Conservation (phyloP, 257 asterid species). For the Penstemon davidsonii region DNA sequence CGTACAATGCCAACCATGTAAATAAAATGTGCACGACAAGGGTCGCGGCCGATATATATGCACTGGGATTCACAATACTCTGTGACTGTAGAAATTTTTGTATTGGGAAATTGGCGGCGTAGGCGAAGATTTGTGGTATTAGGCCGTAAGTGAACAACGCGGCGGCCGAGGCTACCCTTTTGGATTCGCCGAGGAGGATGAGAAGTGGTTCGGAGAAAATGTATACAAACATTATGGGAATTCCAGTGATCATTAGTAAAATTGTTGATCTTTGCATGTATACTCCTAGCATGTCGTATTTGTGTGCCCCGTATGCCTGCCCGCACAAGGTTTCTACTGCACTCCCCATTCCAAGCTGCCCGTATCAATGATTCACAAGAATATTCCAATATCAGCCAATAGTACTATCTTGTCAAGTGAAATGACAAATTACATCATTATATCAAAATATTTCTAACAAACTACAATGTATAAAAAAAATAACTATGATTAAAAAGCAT, state of each 20-base stretch:
- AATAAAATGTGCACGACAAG: slow-evolving; percentile 40
- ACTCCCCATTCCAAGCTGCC: slow-evolving; percentile 77
- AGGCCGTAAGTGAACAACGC: slow-evolving; percentile 52
- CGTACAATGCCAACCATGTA: slow-evolving; percentile 51
- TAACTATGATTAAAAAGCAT: too few relatives aligned
- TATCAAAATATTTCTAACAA: too few relatives aligned
- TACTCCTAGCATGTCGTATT: slow-evolving; percentile 58
- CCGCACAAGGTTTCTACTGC: slow-evolving; percentile 79
- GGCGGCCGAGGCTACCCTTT: slow-evolving; percentile 45
- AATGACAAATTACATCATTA: too few relatives aligned
- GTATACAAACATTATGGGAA: slow-evolving; percentile 40
- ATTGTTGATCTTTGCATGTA: slow-evolving; percentile 66
- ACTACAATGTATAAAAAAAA: too few relatives aligned
- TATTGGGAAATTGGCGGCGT: slow-evolving; percentile 56
- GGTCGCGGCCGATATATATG: slow-evolving; percentile 50
- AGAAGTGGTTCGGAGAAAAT: slow-evolving; percentile 47
- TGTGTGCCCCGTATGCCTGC: slow-evolving; percentile 64
- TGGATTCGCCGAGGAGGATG: slow-evolving; percentile 48
- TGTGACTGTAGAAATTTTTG: slow-evolving; percentile 66
- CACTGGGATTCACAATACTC: slow-evolving; percentile 65
- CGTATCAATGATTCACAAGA: neutral
- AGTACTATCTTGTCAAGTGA: too few relatives aligned
- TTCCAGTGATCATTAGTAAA: slow-evolving; percentile 43
- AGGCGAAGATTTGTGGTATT: slow-evolving; percentile 67
- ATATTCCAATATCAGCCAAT: neutral